Base-by-base conservation (phyloP, 2,329 filamentous ascomycete genomes). In the Tolypocladium paradoxum region DNA sequence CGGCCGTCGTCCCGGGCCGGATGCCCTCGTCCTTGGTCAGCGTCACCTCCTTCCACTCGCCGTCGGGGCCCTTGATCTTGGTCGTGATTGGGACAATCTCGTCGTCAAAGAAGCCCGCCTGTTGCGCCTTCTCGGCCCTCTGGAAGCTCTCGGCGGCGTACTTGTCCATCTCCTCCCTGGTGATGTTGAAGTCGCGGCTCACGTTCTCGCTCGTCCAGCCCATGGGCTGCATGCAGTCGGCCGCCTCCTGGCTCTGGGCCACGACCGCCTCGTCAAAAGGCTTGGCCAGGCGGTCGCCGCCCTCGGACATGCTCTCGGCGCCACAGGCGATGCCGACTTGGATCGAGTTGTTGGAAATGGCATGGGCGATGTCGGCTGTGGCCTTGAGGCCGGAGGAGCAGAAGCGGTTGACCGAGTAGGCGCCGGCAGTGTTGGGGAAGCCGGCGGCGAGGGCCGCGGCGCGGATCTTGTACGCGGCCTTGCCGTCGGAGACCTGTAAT, bases 201-300 rank as follows among this genome's bases (percentile, higher is more conserved):
- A 99, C 90, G 67, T 97, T 97, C 76, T 99, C 93, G 55, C 87
- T 92, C 3, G 93, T 99, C 82, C 95, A 95, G 24, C 93, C 93
- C 93, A 99, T 99, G 60, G 92, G 88, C 78, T 90, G 82, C 82
- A 92, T 82, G 77, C 90, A 93, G 73, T 97, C 92, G 48, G 71
- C 71, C 0, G 90, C 81, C 66, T 96, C 89, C 67, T 90, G 86
- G 73, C 79, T 87, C 64, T 78, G 74, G 61, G 74, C 68, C 48
- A 88, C 74, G 55, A 97, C 83, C 57, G 85, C 83, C 58, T 86
- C 83, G 68, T 90, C 84, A 71, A 96, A 93, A 4, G 87, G 84
- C 57, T 81, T 71, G 46, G 84, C 81, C 37, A 90, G 77, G 24
- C 78, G 71, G 67, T 91, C 88, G 50, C 85, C 86, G 55, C 83